Conservation (phyloP, 441 rosid genomes). For the Syzygium syzygioides region DNA sequence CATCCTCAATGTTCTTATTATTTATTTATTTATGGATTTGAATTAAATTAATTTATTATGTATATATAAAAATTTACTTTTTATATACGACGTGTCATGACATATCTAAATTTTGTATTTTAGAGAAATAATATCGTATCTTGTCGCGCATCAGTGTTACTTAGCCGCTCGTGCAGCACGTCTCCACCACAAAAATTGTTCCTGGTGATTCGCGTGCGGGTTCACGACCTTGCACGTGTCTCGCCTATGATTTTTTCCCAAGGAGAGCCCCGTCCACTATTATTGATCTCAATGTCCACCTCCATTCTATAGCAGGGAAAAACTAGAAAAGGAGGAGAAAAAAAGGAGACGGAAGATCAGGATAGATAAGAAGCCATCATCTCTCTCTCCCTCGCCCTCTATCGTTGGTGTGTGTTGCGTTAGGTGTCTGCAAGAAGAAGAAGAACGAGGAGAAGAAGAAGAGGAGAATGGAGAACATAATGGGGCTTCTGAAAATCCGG, state of each 20-base stretch:
- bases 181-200: not conserved
- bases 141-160: too few species aligned
- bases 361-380: not conserved
- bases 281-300: not conserved
- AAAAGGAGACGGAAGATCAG: not conserved
- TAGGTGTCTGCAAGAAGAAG: not conserved
- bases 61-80: too few species aligned
- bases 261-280: not conserved
- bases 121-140: too few species aligned
- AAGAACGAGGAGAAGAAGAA: not conserved
- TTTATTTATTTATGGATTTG: too few species aligned
- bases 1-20: too few species aligned
- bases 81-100: too few species aligned
- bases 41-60: too few species aligned
- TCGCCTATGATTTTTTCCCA: not conserved
- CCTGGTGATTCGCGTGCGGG: not conserved
- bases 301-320: not conserved
- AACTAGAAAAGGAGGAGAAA: not conserved
- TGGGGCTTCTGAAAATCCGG: constrained; percentile 2
- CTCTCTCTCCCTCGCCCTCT: not conserved
- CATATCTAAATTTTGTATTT: too few species aligned
- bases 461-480: not conserved
- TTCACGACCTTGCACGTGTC: not conserved
- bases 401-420: not conserved
- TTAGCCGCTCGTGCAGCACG: not conserved